Percentiles rank a stretch among this genome's conserved stretches.
Evolutionary conservation across 2,329 filamentous ascomycete genomes (phyloP).

Genomic region (Helotiales sp.): DNA sequence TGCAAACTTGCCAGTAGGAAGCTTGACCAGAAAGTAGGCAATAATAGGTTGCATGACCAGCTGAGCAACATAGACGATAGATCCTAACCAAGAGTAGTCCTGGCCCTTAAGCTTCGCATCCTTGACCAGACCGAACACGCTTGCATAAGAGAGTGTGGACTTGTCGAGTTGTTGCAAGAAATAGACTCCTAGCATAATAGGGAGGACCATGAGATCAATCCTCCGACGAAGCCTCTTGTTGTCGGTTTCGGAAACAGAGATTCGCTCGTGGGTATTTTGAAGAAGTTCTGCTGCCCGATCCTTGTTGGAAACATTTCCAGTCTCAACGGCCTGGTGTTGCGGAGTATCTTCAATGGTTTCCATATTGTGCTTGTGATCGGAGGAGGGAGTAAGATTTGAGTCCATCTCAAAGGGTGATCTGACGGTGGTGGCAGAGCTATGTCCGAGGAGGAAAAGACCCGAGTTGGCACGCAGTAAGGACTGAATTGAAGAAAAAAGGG

Average conservation of each 20-base stretch:
- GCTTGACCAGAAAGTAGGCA: constrained; percentile 51
- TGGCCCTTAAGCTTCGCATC: constrained; percentile 48
- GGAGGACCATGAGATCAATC: constrained; percentile 51
- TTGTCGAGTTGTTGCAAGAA: constrained; percentile 54
- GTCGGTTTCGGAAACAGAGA: constrained; percentile 23
- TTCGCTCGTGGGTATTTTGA: constrained; percentile 12
- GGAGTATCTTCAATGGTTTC: constrained; percentile 19
- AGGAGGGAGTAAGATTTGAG: neutral
- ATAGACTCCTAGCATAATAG: constrained; percentile 53
- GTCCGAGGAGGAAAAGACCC: neutral
- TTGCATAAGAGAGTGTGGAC: constrained; percentile 40
- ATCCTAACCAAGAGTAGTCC: constrained; percentile 60
- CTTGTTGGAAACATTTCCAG: constrained; percentile 5
- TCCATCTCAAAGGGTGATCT: constrained; percentile 5
- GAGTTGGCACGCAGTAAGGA: neutral
- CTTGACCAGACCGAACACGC: constrained; percentile 49
- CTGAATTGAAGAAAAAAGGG: neutral
- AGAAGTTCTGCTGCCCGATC: constrained; percentile 24
- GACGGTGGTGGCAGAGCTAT: neutral
- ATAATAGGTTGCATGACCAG: constrained; percentile 57
- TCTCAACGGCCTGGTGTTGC: constrained; percentile 2
- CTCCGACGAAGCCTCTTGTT: constrained; percentile 25
- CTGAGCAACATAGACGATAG: constrained; percentile 60
- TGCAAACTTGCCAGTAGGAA: constrained; percentile 56
- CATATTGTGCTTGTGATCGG: constrained; percentile 10